Evolutionary conservation across 495 filamentous ascomycete species (phyloP).

Genomic region (Talaromyces nanjingensis): DNA sequence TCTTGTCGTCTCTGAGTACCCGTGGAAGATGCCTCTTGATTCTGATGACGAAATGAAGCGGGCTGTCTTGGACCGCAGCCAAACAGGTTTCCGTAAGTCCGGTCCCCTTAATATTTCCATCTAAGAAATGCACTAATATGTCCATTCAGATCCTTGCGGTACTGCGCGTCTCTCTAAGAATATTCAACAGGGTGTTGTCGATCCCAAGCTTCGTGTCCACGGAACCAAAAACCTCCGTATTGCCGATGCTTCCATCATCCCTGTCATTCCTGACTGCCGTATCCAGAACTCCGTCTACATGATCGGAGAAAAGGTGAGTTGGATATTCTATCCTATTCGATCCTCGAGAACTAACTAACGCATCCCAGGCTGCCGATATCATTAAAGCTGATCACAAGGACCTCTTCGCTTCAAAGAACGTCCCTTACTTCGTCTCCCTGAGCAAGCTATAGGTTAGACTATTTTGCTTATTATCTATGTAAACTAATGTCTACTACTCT

Average conservation of each 20-base stretch:
- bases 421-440: not conserved
- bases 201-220: constrained; percentile 29
- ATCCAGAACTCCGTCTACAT: constrained; percentile 48
- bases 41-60: constrained; percentile 50
- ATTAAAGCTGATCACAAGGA: constrained; percentile 15
- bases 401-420: constrained; percentile 20
- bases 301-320: constrained; percentile 53
- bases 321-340: constrained; percentile 36
- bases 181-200: constrained; percentile 36
- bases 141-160: constrained; percentile 30
- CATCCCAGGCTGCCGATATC: constrained; percentile 13
- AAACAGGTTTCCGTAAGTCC: constrained; percentile 31
- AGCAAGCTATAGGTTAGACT: not conserved
- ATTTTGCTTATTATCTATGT: not conserved
- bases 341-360: not conserved
- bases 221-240: constrained; percentile 47
- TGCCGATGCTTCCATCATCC: constrained; percentile 53
- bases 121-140: not conserved
- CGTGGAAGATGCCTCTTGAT: constrained; percentile 52
- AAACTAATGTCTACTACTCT: not conserved
- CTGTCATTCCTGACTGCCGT: constrained; percentile 39
- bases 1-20: constrained; percentile 42
- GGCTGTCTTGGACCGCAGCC: constrained; percentile 37
- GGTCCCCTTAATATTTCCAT: not conserved
- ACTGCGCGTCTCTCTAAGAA: constrained; percentile 39